phyloP scores from a whole-genome alignment of 495 filamentous ascomycete genomes.

The Aspergillus asperescens region DNA sequence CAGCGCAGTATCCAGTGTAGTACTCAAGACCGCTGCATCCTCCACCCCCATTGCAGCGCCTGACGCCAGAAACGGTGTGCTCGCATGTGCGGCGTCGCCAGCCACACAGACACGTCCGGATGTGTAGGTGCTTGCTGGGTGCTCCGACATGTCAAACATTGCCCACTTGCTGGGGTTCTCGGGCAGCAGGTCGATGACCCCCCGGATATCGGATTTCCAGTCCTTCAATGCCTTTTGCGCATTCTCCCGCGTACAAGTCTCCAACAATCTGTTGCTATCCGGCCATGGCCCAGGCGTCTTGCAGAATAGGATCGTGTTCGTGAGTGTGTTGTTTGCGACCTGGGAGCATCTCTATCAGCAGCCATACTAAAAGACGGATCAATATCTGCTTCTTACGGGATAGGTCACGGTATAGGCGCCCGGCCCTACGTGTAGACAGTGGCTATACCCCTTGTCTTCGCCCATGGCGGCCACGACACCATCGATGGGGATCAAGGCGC shows the following conservation, averaged over 20 bases:
- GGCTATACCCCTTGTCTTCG: conserved; percentile 6
- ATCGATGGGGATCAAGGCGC: conserved; percentile 9
- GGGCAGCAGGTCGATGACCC: not conserved
- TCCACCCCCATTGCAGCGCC: conserved; percentile 4
- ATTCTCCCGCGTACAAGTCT: not conserved
- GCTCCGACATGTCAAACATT: not conserved
- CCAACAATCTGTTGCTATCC: conserved; percentile 14
- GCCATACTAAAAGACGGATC: too few relatives aligned
- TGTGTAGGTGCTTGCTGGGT: not conserved
- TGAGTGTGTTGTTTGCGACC: conserved; percentile 18
- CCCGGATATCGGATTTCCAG: not conserved
- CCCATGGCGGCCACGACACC: conserved; percentile 3
- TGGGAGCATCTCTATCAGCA: too few relatives aligned
- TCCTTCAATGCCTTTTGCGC: not conserved
- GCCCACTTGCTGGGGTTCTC: not conserved
- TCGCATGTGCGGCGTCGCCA: not conserved
- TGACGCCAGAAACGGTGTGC: not conserved
- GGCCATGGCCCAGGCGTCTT: conserved; percentile 33
- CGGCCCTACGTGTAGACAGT: conserved; percentile 35
- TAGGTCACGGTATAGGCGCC: conserved; percentile 39
- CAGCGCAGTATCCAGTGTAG: not conserved
- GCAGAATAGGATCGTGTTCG: conserved; percentile 43
- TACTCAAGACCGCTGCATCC: not conserved
- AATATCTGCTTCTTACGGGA: conserved; percentile 33
- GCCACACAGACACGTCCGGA: not conserved